A percentile compares a stretch with the other conserved stretches of the same genome.
Evolutionary conservation across 2,329 filamentous ascomycete genomes (phyloP).

Genomic region (Aspergillus sp.): DNA sequence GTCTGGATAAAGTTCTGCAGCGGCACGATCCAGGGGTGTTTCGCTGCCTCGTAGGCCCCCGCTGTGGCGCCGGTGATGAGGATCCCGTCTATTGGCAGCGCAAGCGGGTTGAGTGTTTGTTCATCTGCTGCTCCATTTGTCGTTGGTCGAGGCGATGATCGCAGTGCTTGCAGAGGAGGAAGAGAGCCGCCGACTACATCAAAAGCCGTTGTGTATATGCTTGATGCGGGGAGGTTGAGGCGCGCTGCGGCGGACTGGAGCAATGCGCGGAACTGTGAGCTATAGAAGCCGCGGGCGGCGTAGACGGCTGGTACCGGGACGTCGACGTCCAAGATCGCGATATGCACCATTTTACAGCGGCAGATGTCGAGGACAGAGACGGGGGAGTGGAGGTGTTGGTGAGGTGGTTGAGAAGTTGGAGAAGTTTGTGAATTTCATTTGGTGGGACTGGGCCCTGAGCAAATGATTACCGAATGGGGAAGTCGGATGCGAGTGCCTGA

Average conservation of each 20-base stretch:
- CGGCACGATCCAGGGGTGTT: slow-evolving; percentile 29
- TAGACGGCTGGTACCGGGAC: slow-evolving; percentile 34
- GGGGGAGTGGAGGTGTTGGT: background rate
- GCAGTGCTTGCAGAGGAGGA: slow-evolving; percentile 26
- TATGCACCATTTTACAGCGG: slow-evolving; percentile 25
- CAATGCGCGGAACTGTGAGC: slow-evolving; percentile 34
- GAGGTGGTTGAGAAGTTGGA: background rate
- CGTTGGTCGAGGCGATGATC: slow-evolving; percentile 8
- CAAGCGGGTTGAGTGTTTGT: slow-evolving; percentile 6
- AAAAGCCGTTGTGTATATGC: slow-evolving; percentile 33
- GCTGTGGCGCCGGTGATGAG: slow-evolving; percentile 34
- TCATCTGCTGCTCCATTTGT: background rate
- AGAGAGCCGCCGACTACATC: slow-evolving; percentile 32
- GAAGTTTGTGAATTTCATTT: background rate
- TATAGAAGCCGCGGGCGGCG: slow-evolving; percentile 34
- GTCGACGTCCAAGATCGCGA: slow-evolving; percentile 39
- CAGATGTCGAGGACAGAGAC: background rate
- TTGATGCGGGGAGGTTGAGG: slow-evolving; percentile 17
- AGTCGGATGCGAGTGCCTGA: slow-evolving; percentile 6
- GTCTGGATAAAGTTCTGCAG: slow-evolving; percentile 27
- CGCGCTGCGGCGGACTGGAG: slow-evolving; percentile 32
- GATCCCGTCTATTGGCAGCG: slow-evolving; percentile 26
- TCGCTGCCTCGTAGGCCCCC: slow-evolving; percentile 27
- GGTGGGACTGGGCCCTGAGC: background rate
- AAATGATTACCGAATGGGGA: slow-evolving; percentile 10